Evolutionary conservation across 2,329 filamentous ascomycete genomes (phyloP), one percentile per base, ranked within the genome.

Genomic region (Claviceps quebecensis): DNA sequence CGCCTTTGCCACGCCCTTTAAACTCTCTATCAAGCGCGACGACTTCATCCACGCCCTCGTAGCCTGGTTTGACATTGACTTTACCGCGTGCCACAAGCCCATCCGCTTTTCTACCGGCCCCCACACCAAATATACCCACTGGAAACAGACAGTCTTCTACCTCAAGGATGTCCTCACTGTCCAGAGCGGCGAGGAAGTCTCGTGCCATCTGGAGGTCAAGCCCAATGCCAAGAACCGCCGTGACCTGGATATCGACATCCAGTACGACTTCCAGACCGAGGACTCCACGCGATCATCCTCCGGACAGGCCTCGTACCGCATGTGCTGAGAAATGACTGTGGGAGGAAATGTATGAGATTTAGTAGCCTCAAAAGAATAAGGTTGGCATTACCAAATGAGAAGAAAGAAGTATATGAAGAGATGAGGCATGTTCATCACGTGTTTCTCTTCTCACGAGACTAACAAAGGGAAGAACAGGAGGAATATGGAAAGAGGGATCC

Each of bases 91-190:
- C 79, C 93, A 98, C 79, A 97, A 97, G 79, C 87, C 89, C 36
- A 89, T 98, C 65, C 81, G 84, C 64, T 98, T 98, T 78, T 95
- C 87, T 50, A 98, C 93, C 17, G 93, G 93, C 22, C 93, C 93
- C 29, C 93, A 97, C 72, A 94, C 91, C 61, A 97, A 96, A 74
- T 97, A 97, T 74, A 98, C 93, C 17, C 93, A 98, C 78, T 98
- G 93, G 93, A 98, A 98, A 75, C 93, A 98, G 76, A 98, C 93
- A 13, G 93, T 98, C 56, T 97, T 98, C 74, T 98, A 98, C 73
- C 77, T 98, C 56, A 81, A 86, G 63, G 90, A 98, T 60, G 87
- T 95, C 37, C 74, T 98, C 57, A 97, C 90, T 17, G 89, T 95
- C 39, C 84, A 95, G 69, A 78, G 87, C 63, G 88, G 85, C 52